Percentiles rank a stretch among this genome's conserved stretches.
Evolutionary conservation across 208 protist genomes (phyloP).

Genomic region (Acanthamoeba triangularis): DNA sequence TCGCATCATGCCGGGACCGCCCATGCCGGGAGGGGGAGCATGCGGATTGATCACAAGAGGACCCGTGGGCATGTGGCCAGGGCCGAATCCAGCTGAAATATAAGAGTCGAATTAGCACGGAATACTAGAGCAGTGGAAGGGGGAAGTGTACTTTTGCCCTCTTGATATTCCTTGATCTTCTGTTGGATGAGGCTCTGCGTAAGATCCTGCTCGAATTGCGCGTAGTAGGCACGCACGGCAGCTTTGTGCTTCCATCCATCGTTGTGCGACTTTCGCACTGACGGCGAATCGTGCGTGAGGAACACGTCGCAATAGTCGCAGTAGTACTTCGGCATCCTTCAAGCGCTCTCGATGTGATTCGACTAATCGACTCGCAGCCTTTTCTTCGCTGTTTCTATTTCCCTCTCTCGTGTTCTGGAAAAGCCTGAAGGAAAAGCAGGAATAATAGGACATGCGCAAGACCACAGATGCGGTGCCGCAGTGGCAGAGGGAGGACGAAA

Average conservation of each 20-base stretch:
- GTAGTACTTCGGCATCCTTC: slow-evolving; percentile 82
- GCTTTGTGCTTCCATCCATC: slow-evolving; percentile 88
- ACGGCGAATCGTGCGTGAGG: slow-evolving; percentile 89
- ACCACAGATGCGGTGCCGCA: not conserved
- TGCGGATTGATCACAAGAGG: slow-evolving; percentile 65
- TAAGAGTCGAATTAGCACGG: not conserved
- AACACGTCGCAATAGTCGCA: slow-evolving; percentile 91
- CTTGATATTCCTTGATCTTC: slow-evolving; percentile 66
- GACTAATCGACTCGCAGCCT: not conserved
- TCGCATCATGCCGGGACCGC: slow-evolving; percentile 3
- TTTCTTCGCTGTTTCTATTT: not conserved
- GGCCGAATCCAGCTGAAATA: not conserved
- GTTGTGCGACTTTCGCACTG: slow-evolving; percentile 89
- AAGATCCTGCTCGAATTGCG: slow-evolving; percentile 84
- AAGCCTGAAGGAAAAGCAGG: too few relatives aligned
- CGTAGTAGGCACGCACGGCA: slow-evolving; percentile 88
- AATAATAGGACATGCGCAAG: not conserved
- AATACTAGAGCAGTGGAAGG: not conserved
- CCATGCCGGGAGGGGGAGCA: not conserved
- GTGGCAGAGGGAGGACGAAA: not conserved
- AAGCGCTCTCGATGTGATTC: too few relatives aligned
- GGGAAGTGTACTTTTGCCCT: slow-evolving; percentile 37
- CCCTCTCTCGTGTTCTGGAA: too few relatives aligned
- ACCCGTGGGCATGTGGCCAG: slow-evolving; percentile 23
- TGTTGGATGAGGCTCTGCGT: slow-evolving; percentile 65